Evolutionary conservation across 192 early-diverging fungal species (phyloP).

Genomic region (Glomus cerebriforme): DNA sequence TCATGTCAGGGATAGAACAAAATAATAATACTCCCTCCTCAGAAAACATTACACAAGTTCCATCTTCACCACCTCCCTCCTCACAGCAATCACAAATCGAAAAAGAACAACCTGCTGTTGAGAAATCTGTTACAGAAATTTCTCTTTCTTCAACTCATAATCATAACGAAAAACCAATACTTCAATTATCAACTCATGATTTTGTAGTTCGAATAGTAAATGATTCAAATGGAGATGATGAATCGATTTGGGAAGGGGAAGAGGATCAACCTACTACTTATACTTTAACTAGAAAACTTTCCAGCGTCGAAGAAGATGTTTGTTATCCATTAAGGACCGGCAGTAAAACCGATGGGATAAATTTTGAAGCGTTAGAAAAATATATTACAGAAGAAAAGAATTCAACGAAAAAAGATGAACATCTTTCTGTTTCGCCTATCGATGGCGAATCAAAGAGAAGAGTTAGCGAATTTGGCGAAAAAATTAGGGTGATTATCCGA

Average conservation of each 20-base stretch:
- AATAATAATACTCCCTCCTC: not conserved
- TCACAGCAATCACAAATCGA: not conserved
- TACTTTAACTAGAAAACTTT: slow-evolving; percentile 7
- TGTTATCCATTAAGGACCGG: not conserved
- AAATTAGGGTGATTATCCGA: not conserved
- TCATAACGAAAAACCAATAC: not conserved
- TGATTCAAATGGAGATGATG: not conserved
- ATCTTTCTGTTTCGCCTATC: not conserved
- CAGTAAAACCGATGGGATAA: not conserved
- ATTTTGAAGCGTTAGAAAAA: slow-evolving; percentile 5
- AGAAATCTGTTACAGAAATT: not conserved
- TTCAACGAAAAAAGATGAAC: not conserved
- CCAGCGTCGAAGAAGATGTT: not conserved
- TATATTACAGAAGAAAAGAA: not conserved
- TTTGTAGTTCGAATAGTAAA: not conserved
- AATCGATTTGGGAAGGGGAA: not conserved
- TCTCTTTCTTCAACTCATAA: not conserved
- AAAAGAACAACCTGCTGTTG: not conserved
- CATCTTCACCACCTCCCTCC: not conserved
- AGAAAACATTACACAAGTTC: not conserved
- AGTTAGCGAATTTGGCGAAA: slow-evolving; percentile 7
- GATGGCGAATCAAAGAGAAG: not conserved
- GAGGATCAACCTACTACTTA: not conserved
- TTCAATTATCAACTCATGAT: not conserved
- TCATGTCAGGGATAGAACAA: not conserved